Conservation (phyloP, 2,329 filamentous ascomycete genomes). For the Elsinoe arachidis region DNA sequence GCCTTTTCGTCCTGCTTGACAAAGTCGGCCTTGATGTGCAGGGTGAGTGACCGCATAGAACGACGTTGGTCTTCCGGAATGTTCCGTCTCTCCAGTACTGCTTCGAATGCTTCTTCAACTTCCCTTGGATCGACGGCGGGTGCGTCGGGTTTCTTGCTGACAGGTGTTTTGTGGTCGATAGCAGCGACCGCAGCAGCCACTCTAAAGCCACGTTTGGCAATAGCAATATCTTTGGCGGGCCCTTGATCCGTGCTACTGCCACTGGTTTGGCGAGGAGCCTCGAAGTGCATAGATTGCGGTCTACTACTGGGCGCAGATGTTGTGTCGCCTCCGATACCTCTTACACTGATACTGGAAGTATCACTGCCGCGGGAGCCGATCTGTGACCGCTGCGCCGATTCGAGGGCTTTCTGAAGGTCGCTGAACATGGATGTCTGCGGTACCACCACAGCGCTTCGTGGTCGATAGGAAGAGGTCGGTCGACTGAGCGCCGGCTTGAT, state of each 20-base stretch:
- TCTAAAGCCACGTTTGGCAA: conserved; percentile 42
- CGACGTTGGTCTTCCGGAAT: conserved; percentile 89
- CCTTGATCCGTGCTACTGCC: conserved; percentile 27
- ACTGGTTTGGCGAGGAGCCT: conserved; percentile 29
- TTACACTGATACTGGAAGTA: conserved; percentile 10
- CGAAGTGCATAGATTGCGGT: conserved; percentile 24
- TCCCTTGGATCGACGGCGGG: conserved; percentile 42
- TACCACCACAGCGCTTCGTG: conserved; percentile 21
- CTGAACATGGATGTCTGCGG: conserved; percentile 11
- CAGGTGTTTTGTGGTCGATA: conserved; percentile 46
- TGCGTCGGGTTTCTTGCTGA: conserved; percentile 31
- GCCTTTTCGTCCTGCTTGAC: conserved; percentile 69
- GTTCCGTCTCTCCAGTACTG: conserved; percentile 58
- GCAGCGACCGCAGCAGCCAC: conserved; percentile 58
- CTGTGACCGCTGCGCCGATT: conserved; percentile 13
- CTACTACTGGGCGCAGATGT: conserved; percentile 1
- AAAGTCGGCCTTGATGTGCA: conserved; percentile 91
- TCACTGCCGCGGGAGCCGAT: conserved; percentile 15
- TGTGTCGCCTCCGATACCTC: conserved; percentile 21
- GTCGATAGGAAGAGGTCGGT: conserved; percentile 18
- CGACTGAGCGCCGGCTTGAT: conserved; percentile 35
- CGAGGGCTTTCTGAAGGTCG: conserved; percentile 7
- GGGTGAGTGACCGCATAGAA: conserved; percentile 84
- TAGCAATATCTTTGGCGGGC: conserved; percentile 22
- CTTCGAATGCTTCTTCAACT: conserved; percentile 56